A percentile compares a stretch with the other conserved stretches of the same genome.
These are phyloP conservation scores for Acacia melanoxylon DNA, from an alignment of 306 rosid genomes.

Conservation along the genomic window DNA sequence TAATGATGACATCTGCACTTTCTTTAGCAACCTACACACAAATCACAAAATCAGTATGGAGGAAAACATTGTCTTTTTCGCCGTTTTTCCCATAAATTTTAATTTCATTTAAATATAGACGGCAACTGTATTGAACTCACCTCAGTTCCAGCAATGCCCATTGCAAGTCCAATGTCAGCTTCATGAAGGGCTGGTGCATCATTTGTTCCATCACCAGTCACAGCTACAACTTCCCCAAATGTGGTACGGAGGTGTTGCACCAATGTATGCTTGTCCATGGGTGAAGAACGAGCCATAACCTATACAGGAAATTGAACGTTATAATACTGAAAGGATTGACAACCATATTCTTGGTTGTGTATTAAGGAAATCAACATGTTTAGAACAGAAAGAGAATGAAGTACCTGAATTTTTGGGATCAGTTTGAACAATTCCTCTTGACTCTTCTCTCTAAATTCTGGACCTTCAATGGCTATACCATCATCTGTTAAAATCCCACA, in stretches of 20 bases:
- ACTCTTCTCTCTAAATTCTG: conserved; percentile 82
- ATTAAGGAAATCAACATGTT: conserved; percentile 13
- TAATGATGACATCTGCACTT: conserved; percentile 96
- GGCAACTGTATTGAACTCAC: conserved; percentile 44
- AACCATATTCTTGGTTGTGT: conserved; percentile 12
- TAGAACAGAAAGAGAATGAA: conserved; percentile 19
- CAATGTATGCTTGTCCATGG: conserved; percentile 88
- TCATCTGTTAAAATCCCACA: conserved; percentile 97
- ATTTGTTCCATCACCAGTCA: conserved; percentile 98
- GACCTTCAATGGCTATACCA: conserved; percentile 98
- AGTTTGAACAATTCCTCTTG: conserved; percentile 64
- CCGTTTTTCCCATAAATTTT: background rate
- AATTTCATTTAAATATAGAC: conserved; percentile 14
- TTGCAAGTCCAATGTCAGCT: conserved; percentile 98
- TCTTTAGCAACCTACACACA: conserved; percentile 89
- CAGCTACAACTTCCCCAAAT: conserved; percentile 92
- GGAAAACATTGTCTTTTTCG: background rate
- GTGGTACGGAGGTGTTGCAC: conserved; percentile 90
- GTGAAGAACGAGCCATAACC: conserved; percentile 99
- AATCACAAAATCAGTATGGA: conserved; percentile 2
- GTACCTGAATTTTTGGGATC: conserved; percentile 94
- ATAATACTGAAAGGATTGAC: conserved; percentile 31
- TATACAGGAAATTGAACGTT: conserved; percentile 28
- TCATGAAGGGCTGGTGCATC: conserved; percentile 99
- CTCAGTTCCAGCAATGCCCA: conserved; percentile 99